Conservation (phyloP, 2,329 filamentous ascomycete genomes). For the Lecanoromycetidae sp. region DNA sequence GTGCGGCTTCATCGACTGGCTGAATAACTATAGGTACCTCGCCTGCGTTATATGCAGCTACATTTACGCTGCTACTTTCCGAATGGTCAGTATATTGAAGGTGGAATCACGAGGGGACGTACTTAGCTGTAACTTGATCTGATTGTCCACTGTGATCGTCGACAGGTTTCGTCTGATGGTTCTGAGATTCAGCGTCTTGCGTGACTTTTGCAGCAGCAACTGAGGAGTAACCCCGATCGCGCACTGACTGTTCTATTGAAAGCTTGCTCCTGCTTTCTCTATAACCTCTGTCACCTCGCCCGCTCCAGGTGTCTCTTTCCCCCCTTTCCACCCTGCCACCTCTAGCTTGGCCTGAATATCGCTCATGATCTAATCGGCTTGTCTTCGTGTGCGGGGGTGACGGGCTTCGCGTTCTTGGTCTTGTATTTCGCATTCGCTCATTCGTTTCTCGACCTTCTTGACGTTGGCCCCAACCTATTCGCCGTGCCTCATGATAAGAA, state of each 20-base stretch:
- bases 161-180: conserved; percentile 46
- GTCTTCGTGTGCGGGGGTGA: conserved; percentile 31
- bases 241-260: conserved; percentile 48
- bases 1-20: conserved; percentile 64
- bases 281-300: conserved; percentile 23
- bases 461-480: conserved; percentile 26
- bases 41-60: conserved; percentile 16
- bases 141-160: conserved; percentile 18
- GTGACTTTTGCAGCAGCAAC: conserved; percentile 47
- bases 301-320: conserved; percentile 17
- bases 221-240: conserved; percentile 50
- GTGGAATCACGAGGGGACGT: conserved; percentile 25
- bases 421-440: conserved; percentile 39
- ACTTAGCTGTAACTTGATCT: conserved; percentile 29
- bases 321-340: conserved; percentile 21
- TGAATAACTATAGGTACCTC: conserved; percentile 36
- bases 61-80: conserved; percentile 14
- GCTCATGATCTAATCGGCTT: conserved; percentile 28
- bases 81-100: neutral
- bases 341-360: conserved; percentile 26
- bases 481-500: conserved; percentile 48
- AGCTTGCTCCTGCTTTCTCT: conserved; percentile 37
- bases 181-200: conserved; percentile 56
- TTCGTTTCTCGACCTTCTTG: conserved; percentile 40
- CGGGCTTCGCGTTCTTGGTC: conserved; percentile 43